phyloP scores from a whole-genome alignment of 2,329 filamentous ascomycete species.

The Arthrobotrys conoides region DNA sequence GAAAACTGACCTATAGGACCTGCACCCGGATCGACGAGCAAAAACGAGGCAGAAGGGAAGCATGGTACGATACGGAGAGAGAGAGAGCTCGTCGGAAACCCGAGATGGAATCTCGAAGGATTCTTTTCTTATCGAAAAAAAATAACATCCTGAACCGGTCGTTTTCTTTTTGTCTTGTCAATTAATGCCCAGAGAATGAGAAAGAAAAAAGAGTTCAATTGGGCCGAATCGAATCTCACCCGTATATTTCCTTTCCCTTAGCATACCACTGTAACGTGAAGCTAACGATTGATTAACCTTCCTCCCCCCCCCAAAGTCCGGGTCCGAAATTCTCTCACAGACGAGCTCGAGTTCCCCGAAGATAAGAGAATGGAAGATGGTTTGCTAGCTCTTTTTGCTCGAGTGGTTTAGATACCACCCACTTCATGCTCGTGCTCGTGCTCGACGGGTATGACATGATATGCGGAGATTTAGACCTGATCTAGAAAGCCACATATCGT shows the following conservation, averaged over 20 bases:
- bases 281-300: background rate
- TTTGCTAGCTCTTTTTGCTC: conserved; percentile 8
- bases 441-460: conserved; percentile 32
- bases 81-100: conserved; percentile 49
- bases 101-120: conserved; percentile 45
- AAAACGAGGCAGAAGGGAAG: conserved; percentile 18
- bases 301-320: background rate
- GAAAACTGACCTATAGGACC: conserved; percentile 56
- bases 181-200: conserved; percentile 22
- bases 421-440: too few species aligned
- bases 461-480: conserved; percentile 58
- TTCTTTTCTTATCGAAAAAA: conserved; percentile 19
- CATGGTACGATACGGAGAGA: conserved; percentile 12
- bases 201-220: background rate
- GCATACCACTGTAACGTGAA: conserved; percentile 30
- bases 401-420: background rate
- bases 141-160: conserved; percentile 20
- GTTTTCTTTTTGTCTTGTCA: conserved; percentile 2
- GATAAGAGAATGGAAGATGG: conserved; percentile 26
- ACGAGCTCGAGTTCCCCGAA: conserved; percentile 17
- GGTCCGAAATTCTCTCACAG: conserved; percentile 24
- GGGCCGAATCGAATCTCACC: conserved; percentile 29
- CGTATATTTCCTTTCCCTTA: background rate
- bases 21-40: conserved; percentile 42
- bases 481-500: conserved; percentile 47